A percentile compares a stretch with the other conserved stretches of the same genome.
phyloP scores from a whole-genome alignment of 2,329 filamentous ascomycete species.

The Fonsecaea nubica region DNA sequence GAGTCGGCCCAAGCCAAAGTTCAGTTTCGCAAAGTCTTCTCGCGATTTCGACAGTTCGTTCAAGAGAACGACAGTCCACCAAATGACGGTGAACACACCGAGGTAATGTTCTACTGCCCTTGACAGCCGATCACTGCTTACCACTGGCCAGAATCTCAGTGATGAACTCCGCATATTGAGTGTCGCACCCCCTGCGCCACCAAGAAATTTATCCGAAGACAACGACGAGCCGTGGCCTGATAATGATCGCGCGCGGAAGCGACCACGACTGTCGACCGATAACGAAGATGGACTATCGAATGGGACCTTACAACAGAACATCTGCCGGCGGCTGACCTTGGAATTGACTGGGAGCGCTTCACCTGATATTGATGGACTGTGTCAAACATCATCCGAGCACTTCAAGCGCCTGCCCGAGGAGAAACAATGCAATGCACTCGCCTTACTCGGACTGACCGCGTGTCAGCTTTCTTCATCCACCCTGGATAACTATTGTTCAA shows the following conservation, averaged over 20 bases:
- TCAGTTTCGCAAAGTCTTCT: slow-evolving; percentile 28
- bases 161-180: slow-evolving; percentile 26
- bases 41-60: slow-evolving; percentile 20
- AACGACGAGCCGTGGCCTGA: slow-evolving; percentile 29
- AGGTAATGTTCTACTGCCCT: slow-evolving; percentile 17
- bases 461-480: slow-evolving; percentile 53
- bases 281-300: slow-evolving; percentile 40
- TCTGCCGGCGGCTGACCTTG: slow-evolving; percentile 45
- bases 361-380: slow-evolving; percentile 49
- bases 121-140: slow-evolving; percentile 2
- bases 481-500: slow-evolving; percentile 40
- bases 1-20: slow-evolving; percentile 17
- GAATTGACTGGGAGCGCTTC: slow-evolving; percentile 47
- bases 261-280: slow-evolving; percentile 46
- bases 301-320: slow-evolving; percentile 38
- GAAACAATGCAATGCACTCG: slow-evolving; percentile 60
- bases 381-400: slow-evolving; percentile 53
- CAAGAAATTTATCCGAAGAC: slow-evolving; percentile 15
- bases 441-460: slow-evolving; percentile 62
- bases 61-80: slow-evolving; percentile 20
- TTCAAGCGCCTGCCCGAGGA: slow-evolving; percentile 56
- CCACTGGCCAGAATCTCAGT: slow-evolving; percentile 14
- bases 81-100: slow-evolving; percentile 5
- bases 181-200: slow-evolving; percentile 7
- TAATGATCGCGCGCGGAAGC: slow-evolving; percentile 45